Conservation (phyloP, 176 grass and related monocot species). For the Bothriochloa decipiens region DNA sequence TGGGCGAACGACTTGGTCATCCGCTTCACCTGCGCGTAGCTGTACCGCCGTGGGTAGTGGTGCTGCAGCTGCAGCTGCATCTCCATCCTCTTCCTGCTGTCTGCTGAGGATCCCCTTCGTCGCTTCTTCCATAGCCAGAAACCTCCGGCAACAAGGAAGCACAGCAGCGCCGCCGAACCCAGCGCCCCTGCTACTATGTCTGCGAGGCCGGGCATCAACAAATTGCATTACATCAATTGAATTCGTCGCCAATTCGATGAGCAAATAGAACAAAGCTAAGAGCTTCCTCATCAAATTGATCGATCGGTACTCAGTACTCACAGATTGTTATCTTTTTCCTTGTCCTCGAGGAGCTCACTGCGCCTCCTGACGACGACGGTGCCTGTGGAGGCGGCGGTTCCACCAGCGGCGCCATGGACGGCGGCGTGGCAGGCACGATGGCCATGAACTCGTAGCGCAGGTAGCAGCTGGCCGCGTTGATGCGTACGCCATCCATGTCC, state of each 20-base stretch:
- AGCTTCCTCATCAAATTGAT: not conserved
- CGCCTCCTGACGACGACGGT: not conserved
- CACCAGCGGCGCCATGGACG: conserved; percentile 18
- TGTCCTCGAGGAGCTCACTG: not conserved
- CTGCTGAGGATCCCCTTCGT: not conserved
- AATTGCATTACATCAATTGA: not conserved
- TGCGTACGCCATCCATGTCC: conserved; percentile 32
- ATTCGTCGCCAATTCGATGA: not conserved
- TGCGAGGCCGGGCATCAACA: conserved; percentile 5
- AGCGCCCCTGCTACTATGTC: conserved; percentile 30
- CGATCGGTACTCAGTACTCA: conserved; percentile 12
- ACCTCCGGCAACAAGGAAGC: not conserved
- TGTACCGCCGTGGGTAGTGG: conserved; percentile 44
- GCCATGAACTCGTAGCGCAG: conserved; percentile 39
- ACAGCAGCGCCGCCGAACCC: not conserved
- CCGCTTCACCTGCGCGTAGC: conserved; percentile 43
- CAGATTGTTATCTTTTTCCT: conserved; percentile 20
- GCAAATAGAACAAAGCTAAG: not conserved
- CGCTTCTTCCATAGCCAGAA: not conserved
- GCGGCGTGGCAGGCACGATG: not conserved
- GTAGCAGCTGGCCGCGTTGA: conserved; percentile 38
- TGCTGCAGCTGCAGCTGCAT: conserved; percentile 8
- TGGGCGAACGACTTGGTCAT: conserved; percentile 59
- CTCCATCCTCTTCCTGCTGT: not conserved
- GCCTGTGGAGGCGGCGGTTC: not conserved